Evolutionary conservation across 1,139 yeast species (phyloP), one percentile per base, ranked within the genome.

Genomic region (Kodamaea sp.): DNA sequence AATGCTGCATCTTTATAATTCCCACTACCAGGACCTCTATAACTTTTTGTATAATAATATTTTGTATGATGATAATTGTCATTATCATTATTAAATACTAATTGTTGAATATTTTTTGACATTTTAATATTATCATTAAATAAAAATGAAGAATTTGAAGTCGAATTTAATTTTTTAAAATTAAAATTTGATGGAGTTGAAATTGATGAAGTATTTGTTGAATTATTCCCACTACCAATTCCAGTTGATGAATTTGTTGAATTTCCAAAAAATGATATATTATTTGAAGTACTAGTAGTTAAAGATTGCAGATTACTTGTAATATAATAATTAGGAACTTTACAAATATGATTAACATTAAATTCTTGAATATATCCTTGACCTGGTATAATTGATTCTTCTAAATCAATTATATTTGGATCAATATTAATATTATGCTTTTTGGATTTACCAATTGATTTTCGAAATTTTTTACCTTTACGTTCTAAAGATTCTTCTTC

Each of bases 21-120:
- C 4, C 77, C 75, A 41, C 71, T 65, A 1, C 75, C 75, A 4
- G 75, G 74, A 0, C 77, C 76, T 33, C 76, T 55, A 43, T 68
- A 68, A 23, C 63, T 54, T 44, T 67, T 67, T 10, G 65, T 58
- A 46, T 70, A 71, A 47, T 60, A 70, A 46, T 70, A 71, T 44
- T 65, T 70, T 30, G 65, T 53, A 40, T 62, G 65, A 40, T 58
- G 58, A 44, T 57, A 55, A 31, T 57, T 57, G 37, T 67, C 74
- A 41, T 55, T 61, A 38, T 70, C 74, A 40, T 59, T 63, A 44
- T 60, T 63, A 35, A 62, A 58, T 5, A 62, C 61, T 31, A 69
- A 55, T 47, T 59, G 73, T 35, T 65, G 70, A 27, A 70, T 54
- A 42, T 62, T 62, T 38, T 65, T 63, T 2, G 73, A 54, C 36